These are phyloP conservation scores for Myriosclerotinia scirpicola DNA, from an alignment of 2,329 filamentous ascomycete genomes.

Conservation along the genomic window DNA sequence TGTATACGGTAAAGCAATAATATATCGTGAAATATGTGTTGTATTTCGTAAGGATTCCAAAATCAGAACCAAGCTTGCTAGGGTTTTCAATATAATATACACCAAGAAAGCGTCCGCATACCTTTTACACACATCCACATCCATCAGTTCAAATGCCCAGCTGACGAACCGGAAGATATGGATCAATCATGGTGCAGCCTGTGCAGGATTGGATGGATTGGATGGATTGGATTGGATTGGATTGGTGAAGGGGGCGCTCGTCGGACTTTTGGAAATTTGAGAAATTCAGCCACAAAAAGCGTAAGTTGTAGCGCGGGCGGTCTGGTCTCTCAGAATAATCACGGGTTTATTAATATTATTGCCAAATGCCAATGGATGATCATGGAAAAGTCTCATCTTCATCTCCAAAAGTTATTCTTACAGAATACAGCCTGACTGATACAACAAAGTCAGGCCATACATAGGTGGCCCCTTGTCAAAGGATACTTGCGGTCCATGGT, in stretches of 20 bases:
- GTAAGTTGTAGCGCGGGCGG: slow-evolving; percentile 5
- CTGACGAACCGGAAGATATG: slow-evolving; percentile 13
- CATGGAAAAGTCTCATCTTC: slow-evolving; percentile 14
- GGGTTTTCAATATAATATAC: not conserved
- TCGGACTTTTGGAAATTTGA: slow-evolving; percentile 13
- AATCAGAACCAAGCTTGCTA: not conserved
- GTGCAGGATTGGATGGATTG: not conserved
- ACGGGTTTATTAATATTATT: slow-evolving; percentile 16
- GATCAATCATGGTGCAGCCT: not conserved
- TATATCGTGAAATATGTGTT: not conserved
- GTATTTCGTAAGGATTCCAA: slow-evolving; percentile 5
- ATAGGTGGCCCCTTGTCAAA: slow-evolving; percentile 12
- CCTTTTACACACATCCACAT: not conserved
- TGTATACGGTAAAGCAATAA: not conserved
- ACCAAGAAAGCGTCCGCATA: slow-evolving; percentile 1
- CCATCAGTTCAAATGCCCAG: slow-evolving; percentile 2
- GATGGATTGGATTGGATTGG: not conserved
- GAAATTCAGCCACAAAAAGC: slow-evolving; percentile 20
- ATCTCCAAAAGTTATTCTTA: not conserved
- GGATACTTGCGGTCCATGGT: not conserved
- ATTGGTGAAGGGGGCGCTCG: not conserved
- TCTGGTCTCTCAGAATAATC: slow-evolving; percentile 7
- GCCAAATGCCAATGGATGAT: slow-evolving; percentile 12
- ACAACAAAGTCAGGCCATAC: slow-evolving; percentile 21
- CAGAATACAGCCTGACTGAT: slow-evolving; percentile 9